Conservation (phyloP, 2,329 filamentous ascomycete species). For the Pseudogymnoascus sp. region DNA sequence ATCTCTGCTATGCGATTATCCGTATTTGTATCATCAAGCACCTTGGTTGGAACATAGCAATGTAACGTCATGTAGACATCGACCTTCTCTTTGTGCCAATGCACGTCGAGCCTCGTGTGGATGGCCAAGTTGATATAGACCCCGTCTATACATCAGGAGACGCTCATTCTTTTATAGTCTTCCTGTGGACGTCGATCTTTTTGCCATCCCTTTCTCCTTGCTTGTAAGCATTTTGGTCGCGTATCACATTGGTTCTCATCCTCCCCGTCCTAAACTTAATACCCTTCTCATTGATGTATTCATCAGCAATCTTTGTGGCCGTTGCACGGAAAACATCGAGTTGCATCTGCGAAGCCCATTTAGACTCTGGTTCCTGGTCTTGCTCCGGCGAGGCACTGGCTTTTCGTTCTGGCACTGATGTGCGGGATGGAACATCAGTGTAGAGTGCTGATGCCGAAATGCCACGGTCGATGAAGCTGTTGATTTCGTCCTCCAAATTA, state of each 20-base stretch:
- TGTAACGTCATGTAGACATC: background rate
- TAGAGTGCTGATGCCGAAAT: background rate
- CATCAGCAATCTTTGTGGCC: slow-evolving; percentile 3
- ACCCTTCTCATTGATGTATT: background rate
- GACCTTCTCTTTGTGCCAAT: background rate
- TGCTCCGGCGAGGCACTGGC: background rate
- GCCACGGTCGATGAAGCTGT: background rate
- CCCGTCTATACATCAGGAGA: background rate
- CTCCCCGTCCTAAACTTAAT: background rate
- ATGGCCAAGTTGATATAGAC: background rate
- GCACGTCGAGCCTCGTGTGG: background rate
- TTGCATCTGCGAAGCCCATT: slow-evolving; percentile 8
- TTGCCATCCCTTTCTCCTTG: background rate
- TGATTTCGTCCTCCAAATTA: background rate
- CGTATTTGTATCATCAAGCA: background rate
- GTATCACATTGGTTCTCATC: background rate
- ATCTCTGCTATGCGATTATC: background rate
- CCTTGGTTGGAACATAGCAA: background rate
- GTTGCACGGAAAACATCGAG: slow-evolving; percentile 1
- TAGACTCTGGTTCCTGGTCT: background rate
- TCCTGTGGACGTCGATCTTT: background rate
- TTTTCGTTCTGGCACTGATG: background rate
- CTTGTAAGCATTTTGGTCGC: background rate
- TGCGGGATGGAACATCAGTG: background rate
- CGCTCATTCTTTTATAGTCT: background rate